Percentiles rank a stretch among this genome's conserved stretches.
These are phyloP conservation scores for Nicotiana undulata DNA, from an alignment of 257 asterid genomes.

Conservation along the genomic window DNA sequence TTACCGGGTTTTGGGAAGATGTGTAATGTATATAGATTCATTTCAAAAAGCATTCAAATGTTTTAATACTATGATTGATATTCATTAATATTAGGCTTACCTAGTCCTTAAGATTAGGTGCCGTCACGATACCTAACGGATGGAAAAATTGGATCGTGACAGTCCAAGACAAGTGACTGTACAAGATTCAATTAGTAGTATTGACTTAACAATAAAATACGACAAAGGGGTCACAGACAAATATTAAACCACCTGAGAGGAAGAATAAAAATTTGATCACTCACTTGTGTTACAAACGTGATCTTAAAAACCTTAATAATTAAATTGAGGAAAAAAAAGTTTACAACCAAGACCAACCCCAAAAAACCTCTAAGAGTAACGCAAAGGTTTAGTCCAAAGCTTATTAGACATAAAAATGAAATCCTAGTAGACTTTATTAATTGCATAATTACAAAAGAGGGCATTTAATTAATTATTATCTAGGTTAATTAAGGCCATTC, in stretches of 20 bases:
- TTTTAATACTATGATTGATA: too few relatives aligned
- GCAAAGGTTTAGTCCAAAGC: not conserved
- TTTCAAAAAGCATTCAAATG: too few relatives aligned
- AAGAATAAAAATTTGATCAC: not conserved
- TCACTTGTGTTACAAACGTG: not conserved
- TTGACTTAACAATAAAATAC: not conserved
- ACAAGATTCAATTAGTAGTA: not conserved
- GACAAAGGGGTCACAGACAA: not conserved
- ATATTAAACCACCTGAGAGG: not conserved
- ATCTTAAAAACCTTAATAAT: not conserved
- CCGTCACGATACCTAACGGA: too few relatives aligned
- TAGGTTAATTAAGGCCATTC: constrained; percentile 11
- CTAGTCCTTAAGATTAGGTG: too few relatives aligned
- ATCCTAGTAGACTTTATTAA: not conserved
- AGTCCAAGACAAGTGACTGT: too few relatives aligned
- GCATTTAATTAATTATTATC: not conserved
- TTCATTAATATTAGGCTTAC: too few relatives aligned
- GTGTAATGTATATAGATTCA: too few relatives aligned
- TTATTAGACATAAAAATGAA: not conserved
- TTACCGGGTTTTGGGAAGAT: too few relatives aligned
- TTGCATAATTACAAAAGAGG: not conserved
- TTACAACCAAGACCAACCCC: not conserved
- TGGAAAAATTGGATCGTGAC: too few relatives aligned
- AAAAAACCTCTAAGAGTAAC: not conserved
- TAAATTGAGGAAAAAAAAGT: not conserved